Evolutionary conservation across 75 land plant genomes (phyloP).

Genomic region (Pseudotsuga menziesii): DNA sequence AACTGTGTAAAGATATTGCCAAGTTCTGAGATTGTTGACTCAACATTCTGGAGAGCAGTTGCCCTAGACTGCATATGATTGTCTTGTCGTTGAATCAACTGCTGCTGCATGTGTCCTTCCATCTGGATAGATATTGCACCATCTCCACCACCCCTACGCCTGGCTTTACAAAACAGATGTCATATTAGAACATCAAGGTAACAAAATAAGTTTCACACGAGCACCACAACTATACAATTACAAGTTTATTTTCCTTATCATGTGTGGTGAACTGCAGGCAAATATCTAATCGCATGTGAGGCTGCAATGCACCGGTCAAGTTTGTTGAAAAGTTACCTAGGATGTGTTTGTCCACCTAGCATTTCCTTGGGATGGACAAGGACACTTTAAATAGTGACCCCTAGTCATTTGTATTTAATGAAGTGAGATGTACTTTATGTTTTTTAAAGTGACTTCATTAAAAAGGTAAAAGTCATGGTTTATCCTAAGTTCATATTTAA

Average conservation of each 20-base stretch:
- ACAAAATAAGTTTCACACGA: background rate
- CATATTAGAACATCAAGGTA: background rate
- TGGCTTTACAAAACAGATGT: conserved; percentile 9
- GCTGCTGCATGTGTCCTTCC: conserved; percentile 59
- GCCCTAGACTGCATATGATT: conserved; percentile 62
- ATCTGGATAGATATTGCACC: conserved; percentile 31
- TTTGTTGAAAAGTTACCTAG: too few relatives aligned
- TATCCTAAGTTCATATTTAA: too few relatives aligned
- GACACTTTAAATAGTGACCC: too few relatives aligned
- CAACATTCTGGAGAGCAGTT: conserved; percentile 86
- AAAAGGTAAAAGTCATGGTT: too few relatives aligned
- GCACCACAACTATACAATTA: background rate
- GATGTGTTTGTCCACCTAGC: too few relatives aligned
- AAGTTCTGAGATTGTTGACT: conserved; percentile 86
- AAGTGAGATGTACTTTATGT: too few relatives aligned
- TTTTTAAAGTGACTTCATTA: too few relatives aligned
- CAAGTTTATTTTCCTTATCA: too few relatives aligned
- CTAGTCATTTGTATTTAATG: too few relatives aligned
- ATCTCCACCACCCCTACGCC: conserved; percentile 53
- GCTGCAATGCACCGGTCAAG: background rate
- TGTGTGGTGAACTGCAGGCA: too few relatives aligned
- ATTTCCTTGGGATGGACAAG: too few relatives aligned
- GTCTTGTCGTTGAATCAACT: conserved; percentile 68
- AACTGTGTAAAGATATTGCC: conserved; percentile 81
- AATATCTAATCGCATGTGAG: too few relatives aligned